Percentiles rank a stretch among this genome's conserved stretches.
These are phyloP conservation scores for Sclerotinia glacialis DNA, from an alignment of 2,329 filamentous ascomycete species.

Conservation along the genomic window DNA sequence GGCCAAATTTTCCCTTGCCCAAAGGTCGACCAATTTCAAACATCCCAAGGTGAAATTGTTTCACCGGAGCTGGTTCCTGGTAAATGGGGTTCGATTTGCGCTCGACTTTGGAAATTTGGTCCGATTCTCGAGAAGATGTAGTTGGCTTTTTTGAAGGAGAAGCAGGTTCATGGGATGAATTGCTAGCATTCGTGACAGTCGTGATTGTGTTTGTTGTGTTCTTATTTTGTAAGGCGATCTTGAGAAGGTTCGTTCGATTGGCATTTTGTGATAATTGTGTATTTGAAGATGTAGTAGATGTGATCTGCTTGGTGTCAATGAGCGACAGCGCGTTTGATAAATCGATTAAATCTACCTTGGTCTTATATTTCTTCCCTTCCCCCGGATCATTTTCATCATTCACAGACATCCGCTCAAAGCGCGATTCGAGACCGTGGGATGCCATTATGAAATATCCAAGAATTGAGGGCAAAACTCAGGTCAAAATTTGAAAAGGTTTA, in stretches of 20 bases:
- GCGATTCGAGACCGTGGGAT: conserved; percentile 74
- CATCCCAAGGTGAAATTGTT: conserved; percentile 71
- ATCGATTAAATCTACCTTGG: conserved; percentile 61
- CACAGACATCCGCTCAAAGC: conserved; percentile 86
- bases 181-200: conserved; percentile 65
- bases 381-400: conserved; percentile 78
- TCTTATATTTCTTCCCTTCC: conserved; percentile 60
- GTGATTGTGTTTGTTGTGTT: conserved; percentile 65
- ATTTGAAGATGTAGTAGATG: conserved; percentile 31
- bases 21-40: conserved; percentile 73
- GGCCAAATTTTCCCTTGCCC: conserved; percentile 71
- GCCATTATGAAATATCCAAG: conserved; percentile 52
- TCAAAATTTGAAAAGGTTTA: background rate
- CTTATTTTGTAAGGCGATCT: conserved; percentile 77
- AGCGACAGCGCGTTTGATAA: conserved; percentile 25
- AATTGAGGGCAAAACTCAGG: background rate
- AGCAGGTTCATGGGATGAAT: conserved; percentile 58
- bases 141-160: conserved; percentile 54
- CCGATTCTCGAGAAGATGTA: conserved; percentile 43
- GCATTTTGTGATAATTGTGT: conserved; percentile 49
- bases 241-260: conserved; percentile 78
- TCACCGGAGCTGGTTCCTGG: conserved; percentile 56
- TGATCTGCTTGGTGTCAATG: conserved; percentile 40
- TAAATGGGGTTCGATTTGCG: conserved; percentile 52
- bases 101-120: conserved; percentile 52